Base-by-base conservation (phyloP, 1,284 basidiomycete genomes). In the Puccinia polysora region DNA sequence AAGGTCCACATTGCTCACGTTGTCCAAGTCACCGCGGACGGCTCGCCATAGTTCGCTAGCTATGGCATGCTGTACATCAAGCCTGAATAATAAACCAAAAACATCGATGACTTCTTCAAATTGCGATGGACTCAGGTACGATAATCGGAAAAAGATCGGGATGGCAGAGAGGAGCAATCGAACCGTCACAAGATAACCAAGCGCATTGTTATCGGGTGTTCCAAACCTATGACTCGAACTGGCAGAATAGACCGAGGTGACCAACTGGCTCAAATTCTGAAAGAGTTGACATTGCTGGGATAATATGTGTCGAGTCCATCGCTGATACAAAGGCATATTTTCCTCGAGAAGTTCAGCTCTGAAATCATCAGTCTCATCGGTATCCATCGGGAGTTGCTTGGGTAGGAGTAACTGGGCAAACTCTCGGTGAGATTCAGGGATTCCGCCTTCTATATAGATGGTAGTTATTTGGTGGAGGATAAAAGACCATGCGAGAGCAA, bases 401-500 rank as follows among this genome's bases (percentile, higher is more conserved):
- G 65, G 65, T 8, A 71, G 49, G 49, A 71, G 60, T 12, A 62
- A 38, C 47, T 60, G 36, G 18, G 58, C 56, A 53, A 71, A 71
- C n/a, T 52, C 68, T 47, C 50, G 56, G 53, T 71, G 68, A 15
- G 56, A 62, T 10, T n/a, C 38, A 2, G 68, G 68, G 30, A 71
- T 71, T 38, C 32, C 58, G 34, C 25, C 52, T 49, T 60, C 68
- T 20, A 60, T 23, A 32, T 71, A 71, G 47, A 71, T 43, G 14
- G 18, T 58, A 32, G 68, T 62, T 49, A 71, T 23, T 25, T 71
- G 47, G 23, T 62, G 58, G 25, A 71, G 56, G 28, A 71, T 62
- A 45, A 71, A 71, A 36, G 68, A 60, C 68, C 68, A 71, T 1
- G 68, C 68, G 18, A 71, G 58, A n/a, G 58, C 58, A 23, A 71